Percentiles rank a stretch among this genome's conserved stretches.
Evolutionary conservation across 768 basidiomycete species (phyloP).

Genomic region (Tulasnella sp.): DNA sequence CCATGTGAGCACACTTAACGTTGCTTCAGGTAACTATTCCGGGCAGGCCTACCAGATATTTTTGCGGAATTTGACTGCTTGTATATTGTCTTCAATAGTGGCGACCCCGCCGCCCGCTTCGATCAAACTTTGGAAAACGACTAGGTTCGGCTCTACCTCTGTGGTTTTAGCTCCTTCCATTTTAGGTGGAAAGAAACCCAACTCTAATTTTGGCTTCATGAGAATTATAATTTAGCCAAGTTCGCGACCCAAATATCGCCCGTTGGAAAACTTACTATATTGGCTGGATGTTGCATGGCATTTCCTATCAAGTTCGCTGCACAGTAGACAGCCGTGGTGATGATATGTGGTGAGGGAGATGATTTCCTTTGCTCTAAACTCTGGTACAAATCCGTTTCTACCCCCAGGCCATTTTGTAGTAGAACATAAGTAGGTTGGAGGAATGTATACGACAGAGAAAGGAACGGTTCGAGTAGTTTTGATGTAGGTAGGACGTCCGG

Average conservation of each 20-base stretch:
- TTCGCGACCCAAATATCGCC: background rate
- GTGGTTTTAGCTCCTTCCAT: too few species aligned
- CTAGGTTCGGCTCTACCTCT: background rate
- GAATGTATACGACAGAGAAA: conserved; percentile 36
- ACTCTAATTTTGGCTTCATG: too few species aligned
- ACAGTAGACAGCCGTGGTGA: background rate
- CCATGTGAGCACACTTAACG: background rate
- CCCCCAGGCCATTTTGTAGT: conserved; percentile 61
- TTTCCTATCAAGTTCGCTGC: background rate
- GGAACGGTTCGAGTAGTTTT: conserved; percentile 42
- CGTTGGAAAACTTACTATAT: background rate
- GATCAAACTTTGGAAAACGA: conserved; percentile 32
- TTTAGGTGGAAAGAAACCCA: too few species aligned
- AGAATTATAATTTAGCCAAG: too few species aligned
- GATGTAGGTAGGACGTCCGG: conserved; percentile 54
- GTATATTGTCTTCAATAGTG: conserved; percentile 45
- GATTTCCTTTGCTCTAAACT: conserved; percentile 34
- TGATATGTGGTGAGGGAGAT: background rate
- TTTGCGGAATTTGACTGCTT: conserved; percentile 49
- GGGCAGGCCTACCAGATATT: conserved; percentile 38
- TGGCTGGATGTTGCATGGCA: background rate
- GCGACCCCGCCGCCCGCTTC: conserved; percentile 38
- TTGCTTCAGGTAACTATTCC: background rate
- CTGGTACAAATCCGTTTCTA: conserved; percentile 54
- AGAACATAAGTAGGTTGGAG: conserved; percentile 50